Evolutionary conservation across 169 alveolate species (phyloP).

Genomic region (Babesia ovata): DNA sequence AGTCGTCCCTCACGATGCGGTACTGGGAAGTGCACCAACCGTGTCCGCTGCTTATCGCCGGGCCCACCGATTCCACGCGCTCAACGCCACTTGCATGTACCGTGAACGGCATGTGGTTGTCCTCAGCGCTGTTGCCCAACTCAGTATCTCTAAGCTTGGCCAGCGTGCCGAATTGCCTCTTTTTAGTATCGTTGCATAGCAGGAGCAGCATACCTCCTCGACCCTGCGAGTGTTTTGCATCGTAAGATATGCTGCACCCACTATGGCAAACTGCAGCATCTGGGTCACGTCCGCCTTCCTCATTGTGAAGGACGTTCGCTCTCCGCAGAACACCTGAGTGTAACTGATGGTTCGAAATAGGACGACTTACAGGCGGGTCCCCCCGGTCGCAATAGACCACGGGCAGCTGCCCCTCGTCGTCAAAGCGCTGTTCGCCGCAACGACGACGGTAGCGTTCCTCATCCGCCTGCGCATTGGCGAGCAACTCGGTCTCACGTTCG

Average conservation of each 20-base stretch:
- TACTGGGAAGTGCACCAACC: background rate
- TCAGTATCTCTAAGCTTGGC: background rate
- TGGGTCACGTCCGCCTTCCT: background rate
- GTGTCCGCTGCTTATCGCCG: background rate
- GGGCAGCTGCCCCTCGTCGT: conserved; percentile 2
- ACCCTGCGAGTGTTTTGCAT: too few species aligned
- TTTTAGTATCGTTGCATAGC: too few species aligned
- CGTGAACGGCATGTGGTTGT: background rate
- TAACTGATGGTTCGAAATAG: background rate
- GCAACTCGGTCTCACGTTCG: conserved; percentile 5
- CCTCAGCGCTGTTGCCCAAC: background rate
- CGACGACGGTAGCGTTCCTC: conserved; percentile 8
- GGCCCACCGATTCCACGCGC: conserved; percentile 8
- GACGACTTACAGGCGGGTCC: conserved; percentile 2
- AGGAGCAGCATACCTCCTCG: too few species aligned
- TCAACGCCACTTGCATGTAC: background rate
- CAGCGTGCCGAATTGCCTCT: background rate
- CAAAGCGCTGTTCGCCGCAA: background rate
- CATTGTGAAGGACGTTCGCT: background rate
- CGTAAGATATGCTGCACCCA: background rate
- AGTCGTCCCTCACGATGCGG: conserved; percentile 3
- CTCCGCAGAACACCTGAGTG: conserved; percentile 4
- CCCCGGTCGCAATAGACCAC: background rate
- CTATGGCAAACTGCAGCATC: conserved; percentile 1
- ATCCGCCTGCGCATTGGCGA: background rate